Conservation (phyloP, 2,329 filamentous ascomycete species). For the Exophiala bonariae region DNA sequence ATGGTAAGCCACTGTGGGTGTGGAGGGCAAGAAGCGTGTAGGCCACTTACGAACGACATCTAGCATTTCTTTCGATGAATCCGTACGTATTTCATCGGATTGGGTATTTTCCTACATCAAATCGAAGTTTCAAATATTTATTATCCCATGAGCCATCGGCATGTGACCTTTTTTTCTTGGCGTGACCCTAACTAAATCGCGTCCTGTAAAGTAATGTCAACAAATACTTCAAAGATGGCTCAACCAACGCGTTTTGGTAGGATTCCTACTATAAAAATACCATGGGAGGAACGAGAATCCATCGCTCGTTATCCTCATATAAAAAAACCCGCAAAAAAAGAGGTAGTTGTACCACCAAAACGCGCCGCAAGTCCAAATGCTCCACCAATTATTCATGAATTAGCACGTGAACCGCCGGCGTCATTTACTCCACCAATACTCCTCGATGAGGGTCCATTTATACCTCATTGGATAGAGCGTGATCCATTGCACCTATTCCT, state of each 20-base stretch:
- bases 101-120: no score
- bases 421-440: neutral
- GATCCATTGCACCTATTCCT: neutral
- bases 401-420: neutral
- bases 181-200: neutral
- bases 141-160: no score
- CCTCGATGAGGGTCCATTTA: neutral
- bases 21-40: no score
- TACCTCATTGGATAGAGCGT: neutral
- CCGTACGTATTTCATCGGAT: no score
- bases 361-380: neutral
- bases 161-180: neutral
- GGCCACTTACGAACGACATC: no score
- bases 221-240: neutral
- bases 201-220: neutral
- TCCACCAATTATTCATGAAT: neutral
- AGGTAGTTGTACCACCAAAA: neutral
- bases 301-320: neutral
- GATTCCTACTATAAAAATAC: neutral
- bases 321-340: neutral
- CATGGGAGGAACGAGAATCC: neutral
- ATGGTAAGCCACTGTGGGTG: no score
- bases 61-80: no score
- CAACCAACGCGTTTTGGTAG: constrained; percentile 1
- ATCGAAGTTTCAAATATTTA: no score